Conservation (phyloP, 148 eudicot genomes). For the Silene uniflora region DNA sequence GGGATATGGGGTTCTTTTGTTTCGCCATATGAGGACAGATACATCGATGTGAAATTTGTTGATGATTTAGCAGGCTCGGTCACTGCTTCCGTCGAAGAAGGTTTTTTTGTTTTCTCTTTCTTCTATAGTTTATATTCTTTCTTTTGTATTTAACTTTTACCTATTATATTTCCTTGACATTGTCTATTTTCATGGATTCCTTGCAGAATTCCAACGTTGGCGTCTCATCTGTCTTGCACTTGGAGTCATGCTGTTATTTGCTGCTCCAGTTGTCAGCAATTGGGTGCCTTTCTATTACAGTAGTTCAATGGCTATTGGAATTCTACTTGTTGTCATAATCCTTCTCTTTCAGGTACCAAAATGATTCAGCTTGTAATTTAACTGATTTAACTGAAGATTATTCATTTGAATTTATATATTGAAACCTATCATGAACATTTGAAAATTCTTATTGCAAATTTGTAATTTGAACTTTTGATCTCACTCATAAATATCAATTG, state of each 20-base stretch:
- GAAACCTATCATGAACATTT: background rate
- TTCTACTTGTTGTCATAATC: slow-evolving; percentile 75
- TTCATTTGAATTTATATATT: background rate
- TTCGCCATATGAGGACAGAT: slow-evolving; percentile 80
- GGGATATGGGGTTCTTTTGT: slow-evolving; percentile 65
- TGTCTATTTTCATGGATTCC: background rate
- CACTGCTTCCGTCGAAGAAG: slow-evolving; percentile 61
- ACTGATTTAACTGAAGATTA: background rate
- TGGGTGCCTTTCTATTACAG: slow-evolving; percentile 97
- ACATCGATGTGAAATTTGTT: slow-evolving; percentile 71
- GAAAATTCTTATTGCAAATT: background rate
- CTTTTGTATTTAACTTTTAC: background rate
- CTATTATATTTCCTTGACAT: background rate
- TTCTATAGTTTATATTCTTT: background rate
- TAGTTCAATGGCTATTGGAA: slow-evolving; percentile 87
- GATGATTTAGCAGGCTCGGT: slow-evolving; percentile 74
- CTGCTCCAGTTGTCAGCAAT: slow-evolving; percentile 82
- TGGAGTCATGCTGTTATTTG: slow-evolving; percentile 57
- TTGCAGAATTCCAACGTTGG: slow-evolving; percentile 85
- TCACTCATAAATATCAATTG: background rate
- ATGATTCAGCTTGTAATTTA: background rate
- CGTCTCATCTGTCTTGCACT: slow-evolving; percentile 59
- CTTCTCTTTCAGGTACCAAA: slow-evolving; percentile 85
- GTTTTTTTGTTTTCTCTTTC: slow-evolving; percentile 27
- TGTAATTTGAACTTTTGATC: slow-evolving; percentile 12